Base-by-base conservation (phyloP, 257 asterid species). In the Nicotiana otophora region DNA sequence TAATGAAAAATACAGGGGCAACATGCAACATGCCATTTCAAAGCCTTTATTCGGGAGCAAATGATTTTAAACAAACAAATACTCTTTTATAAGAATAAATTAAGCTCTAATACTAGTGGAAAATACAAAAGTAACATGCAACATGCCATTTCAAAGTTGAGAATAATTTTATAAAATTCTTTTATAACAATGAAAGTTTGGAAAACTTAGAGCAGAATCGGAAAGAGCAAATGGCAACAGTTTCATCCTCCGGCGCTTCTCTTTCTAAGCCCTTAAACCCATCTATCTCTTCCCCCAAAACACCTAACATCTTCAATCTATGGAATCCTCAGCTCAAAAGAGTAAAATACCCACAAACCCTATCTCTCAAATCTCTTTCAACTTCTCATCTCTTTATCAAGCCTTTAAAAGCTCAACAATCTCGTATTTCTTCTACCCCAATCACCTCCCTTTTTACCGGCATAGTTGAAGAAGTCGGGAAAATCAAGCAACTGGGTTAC, bases 401-500 rank as follows among this genome's bases (percentile, higher is more conserved):
- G 54, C 81, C 92, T 61, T 51, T 65, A 19, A 87, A 88, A 84
- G 84, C 87, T 88, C 81, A 33, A 8, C 82, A 58, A 5, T 26
- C 39, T 48, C 63, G 16, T 3, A 82, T 82, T 87, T 85, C 67
- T 78, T 51, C 26, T 67, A 81, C 16, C 83, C 57, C 92, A 51
- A 82, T 90, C 64, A 89, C 84, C 65, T 90, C 96, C 85, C 93
- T 95, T 14, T 95, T 95, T 92, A 93, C 98, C 2, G 98, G 97
- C 46, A 92, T 95, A 63, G 97, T 95, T 17, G 98, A 95, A 86
- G 98, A 95, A 86, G 85, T 91, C 86, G 98, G 98, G 28, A 88
- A 91, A 65, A 67, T 95, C 51, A 89, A 90, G 48, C 90, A 88
- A 9, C 82, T 95, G 42, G 98, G 97, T 10, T 91, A 85, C 77